These are phyloP conservation scores for Aspergillus niger DNA, from an alignment of 2,329 filamentous ascomycete genomes.

Conservation along the genomic window DNA sequence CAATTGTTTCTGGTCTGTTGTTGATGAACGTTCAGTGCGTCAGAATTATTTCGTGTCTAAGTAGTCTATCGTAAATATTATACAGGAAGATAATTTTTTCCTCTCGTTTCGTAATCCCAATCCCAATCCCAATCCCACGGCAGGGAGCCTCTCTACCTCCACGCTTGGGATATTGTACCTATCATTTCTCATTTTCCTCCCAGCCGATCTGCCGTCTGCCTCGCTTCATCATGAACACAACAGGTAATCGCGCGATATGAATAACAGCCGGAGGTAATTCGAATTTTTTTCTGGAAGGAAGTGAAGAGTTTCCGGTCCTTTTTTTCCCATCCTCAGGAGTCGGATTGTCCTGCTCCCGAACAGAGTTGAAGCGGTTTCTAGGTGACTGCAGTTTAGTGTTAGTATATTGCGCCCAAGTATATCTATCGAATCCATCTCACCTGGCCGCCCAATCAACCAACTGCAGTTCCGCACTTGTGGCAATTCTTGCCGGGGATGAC, in stretches of 20 bases:
- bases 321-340: not conserved
- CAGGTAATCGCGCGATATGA: not conserved
- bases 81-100: too few relatives aligned
- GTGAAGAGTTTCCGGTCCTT: not conserved
- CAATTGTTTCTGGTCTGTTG: too few relatives aligned
- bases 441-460: slow-evolving; percentile 20
- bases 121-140: too few relatives aligned
- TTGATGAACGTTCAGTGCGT: too few relatives aligned
- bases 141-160: too few relatives aligned
- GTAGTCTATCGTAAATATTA: too few relatives aligned
- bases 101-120: too few relatives aligned
- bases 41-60: too few relatives aligned
- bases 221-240: not conserved
- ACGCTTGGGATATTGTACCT: too few relatives aligned
- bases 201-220: not conserved
- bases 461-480: slow-evolving; percentile 44
- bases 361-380: not conserved
- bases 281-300: not conserved
- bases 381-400: not conserved
- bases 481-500: slow-evolving; percentile 51
- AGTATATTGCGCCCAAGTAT: too few relatives aligned
- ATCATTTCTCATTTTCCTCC: not conserved
- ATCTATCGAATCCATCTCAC: slow-evolving; percentile 4
- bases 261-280: not conserved
- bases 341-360: not conserved